These are phyloP conservation scores for Straminergon stramineum DNA, from an alignment of 225 moss, liverwort and hornwort species.

Conservation along the genomic window DNA sequence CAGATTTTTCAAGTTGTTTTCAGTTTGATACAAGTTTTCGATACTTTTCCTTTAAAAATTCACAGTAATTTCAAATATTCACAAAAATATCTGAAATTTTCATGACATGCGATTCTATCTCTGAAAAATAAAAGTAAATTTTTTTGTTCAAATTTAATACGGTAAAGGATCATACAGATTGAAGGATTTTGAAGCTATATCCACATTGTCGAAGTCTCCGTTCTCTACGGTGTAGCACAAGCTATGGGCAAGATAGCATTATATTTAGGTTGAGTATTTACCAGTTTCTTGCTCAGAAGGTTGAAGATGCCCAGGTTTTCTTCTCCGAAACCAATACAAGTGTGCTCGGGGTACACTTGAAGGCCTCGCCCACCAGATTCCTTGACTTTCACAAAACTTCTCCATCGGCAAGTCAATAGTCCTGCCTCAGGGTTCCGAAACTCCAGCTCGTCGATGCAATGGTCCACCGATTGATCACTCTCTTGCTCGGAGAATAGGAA, in stretches of 20 bases:
- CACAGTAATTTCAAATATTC: neutral
- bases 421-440: neutral
- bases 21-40: neutral
- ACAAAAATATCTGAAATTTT: neutral
- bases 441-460: neutral
- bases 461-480: neutral
- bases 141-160: neutral
- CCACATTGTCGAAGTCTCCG: neutral
- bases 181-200: neutral
- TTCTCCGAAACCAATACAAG: neutral
- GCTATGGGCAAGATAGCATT: no score
- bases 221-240: neutral
- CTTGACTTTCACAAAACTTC: neutral
- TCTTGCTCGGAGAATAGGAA: conserved; percentile 11
- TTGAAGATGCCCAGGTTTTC: neutral
- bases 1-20: neutral
- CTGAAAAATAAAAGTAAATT: neutral
- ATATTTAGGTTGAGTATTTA: neutral
- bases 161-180: no score
- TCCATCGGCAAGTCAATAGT: neutral
- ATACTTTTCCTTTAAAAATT: neutral
- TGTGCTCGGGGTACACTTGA: neutral
- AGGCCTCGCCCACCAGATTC: neutral
- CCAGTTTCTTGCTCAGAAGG: neutral
- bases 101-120: neutral